Conservation (phyloP, 2,329 filamentous ascomycete genomes). For the Periconia sp. region DNA sequence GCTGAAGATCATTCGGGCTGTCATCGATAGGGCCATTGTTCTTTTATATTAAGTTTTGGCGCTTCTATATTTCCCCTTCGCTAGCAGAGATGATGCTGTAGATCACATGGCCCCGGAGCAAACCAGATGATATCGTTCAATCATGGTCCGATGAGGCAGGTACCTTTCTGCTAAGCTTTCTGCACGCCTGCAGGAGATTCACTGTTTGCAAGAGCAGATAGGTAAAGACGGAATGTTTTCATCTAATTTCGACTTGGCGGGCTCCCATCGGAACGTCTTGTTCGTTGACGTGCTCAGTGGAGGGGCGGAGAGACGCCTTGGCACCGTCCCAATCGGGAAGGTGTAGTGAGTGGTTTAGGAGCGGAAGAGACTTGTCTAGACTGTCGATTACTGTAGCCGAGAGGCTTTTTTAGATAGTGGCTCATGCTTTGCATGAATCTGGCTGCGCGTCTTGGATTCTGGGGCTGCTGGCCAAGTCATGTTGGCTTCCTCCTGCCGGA, state of each 20-base stretch:
- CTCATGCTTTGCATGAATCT: not conserved
- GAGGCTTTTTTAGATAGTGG: not conserved
- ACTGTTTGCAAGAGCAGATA: constrained; percentile 12
- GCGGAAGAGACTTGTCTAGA: not conserved
- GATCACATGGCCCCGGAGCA: not conserved
- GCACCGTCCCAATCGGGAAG: constrained; percentile 10
- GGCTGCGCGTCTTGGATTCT: too few species aligned
- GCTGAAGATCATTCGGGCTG: not conserved
- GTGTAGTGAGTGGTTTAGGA: constrained; percentile 2
- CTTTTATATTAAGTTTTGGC: not conserved
- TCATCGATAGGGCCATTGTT: not conserved
- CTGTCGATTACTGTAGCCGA: not conserved
- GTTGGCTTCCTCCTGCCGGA: not conserved
- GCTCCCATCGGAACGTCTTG: constrained; percentile 5
- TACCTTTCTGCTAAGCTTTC: constrained; percentile 4
- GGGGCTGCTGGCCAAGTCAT: not conserved
- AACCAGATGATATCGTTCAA: not conserved
- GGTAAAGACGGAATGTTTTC: constrained; percentile 25
- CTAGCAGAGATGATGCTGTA: too few species aligned
- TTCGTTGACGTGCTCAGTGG: constrained; percentile 6
- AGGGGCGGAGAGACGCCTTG: constrained; percentile 8
- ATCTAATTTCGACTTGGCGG: constrained; percentile 30
- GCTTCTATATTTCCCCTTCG: not conserved
- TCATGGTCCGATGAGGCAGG: constrained; percentile 22
- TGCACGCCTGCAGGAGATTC: constrained; percentile 23